Base-by-base conservation (phyloP, 768 basidiomycete genomes). In the Tricholoma saponaceum region DNA sequence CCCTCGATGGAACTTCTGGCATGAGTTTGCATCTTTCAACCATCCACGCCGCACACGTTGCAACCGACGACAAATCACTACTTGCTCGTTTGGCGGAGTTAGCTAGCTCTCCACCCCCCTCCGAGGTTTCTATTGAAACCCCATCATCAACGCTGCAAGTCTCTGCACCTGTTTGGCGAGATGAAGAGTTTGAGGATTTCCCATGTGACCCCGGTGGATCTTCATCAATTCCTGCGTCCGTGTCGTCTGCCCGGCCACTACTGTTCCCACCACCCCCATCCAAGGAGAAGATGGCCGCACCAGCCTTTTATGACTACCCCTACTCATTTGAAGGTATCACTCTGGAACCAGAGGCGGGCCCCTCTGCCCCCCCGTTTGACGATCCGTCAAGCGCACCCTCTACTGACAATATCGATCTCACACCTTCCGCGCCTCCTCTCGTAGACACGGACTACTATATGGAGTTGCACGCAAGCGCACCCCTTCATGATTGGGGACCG, bases 61-160 rank as follows among this genome's bases (percentile, higher is more conserved):
- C 86, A 16, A 85, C 79, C 1, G 86, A 87, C 65, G 86, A 87
- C 68, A 87, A 87, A 65, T 65, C 72, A 0, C 60, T 79, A n/a
- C 75, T 87, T 41, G 83, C 81, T 23, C 78, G 76, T 32, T 72
- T 87, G 41, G 78, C 74, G 1, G 74, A 74, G 33, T 60, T 82
- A 28, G 83, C 80, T 33, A 85, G 83, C 58, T 76, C 76, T 18
- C 85, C 85, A n/a, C 79, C 79, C 5, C 47, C 57, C 23, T 71
- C 72, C 33, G 63, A 49, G 32, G 54, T 56, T 18, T 56, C 68
- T 18, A 52, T 51, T 22, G 56, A 60, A 49, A 35, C 43, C 25
- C 55, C 62, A 50, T 52, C 66, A 12, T 55, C 69, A 1, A 55
- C 55, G 16, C 58, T 62, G 5, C 62, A 68, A 47, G 69, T 75